Percentiles rank a stretch among this genome's conserved stretches.
Conservation (phyloP, 257 asterid genomes). For the Rauvolfia tetraphylla region DNA sequence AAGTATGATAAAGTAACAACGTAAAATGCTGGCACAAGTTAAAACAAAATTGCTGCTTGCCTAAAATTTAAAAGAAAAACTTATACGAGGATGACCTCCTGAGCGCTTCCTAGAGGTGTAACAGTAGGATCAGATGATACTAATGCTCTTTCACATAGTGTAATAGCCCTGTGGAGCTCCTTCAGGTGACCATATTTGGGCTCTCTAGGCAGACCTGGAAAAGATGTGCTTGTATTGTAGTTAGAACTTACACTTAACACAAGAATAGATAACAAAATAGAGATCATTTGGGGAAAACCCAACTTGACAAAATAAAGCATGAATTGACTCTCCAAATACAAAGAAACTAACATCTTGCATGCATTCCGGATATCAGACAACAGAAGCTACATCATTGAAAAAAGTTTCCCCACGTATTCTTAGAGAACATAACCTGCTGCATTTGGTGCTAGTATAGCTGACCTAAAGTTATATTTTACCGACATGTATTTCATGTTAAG, state of each 20-base stretch:
- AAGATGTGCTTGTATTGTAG: neutral
- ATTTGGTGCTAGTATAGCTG: neutral
- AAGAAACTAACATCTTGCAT: neutral
- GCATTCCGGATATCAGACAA: neutral
- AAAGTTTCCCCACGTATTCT: neutral
- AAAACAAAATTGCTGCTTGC: neutral
- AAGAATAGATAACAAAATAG: neutral
- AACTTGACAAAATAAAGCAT: neutral
- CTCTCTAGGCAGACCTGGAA: conserved; percentile 54
- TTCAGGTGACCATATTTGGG: conserved; percentile 63
- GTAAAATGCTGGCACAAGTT: neutral
- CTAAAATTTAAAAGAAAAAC: neutral
- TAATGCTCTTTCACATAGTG: conserved; percentile 52
- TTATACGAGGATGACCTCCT: conserved; percentile 35
- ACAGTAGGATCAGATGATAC: conserved; percentile 45
- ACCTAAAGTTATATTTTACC: neutral
- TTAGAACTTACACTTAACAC: neutral
- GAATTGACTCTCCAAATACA: neutral
- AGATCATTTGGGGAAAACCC: neutral
- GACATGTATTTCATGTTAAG: neutral
- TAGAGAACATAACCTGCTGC: neutral
- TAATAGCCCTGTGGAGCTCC: conserved; percentile 66
- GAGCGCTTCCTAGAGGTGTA: conserved; percentile 44
- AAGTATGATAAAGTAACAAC: neutral
- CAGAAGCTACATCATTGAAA: neutral